Evolutionary conservation across 139 green algal species (phyloP), one percentile per base, ranked within the genome.

Genomic region (Chlorella sp.): DNA sequence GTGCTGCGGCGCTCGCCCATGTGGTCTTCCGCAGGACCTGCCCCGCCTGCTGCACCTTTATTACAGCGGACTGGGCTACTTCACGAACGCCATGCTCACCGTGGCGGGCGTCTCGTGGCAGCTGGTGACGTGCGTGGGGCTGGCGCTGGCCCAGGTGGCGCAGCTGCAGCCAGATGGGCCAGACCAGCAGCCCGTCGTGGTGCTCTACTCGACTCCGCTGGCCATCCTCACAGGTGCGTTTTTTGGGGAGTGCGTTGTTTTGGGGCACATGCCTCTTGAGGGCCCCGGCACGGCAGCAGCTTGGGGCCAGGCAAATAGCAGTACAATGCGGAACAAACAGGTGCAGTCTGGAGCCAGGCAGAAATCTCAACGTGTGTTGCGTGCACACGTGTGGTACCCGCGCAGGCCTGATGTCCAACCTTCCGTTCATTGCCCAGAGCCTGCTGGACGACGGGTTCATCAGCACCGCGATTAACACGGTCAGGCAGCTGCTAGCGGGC

Each of bases 41-140:
- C 91, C 93, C 78, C 85, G 90, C 55, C 79, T 93, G 35, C 55
- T 95, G 34, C 87, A 91, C 61, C 86, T 91, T 62, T 95, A 92
- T 80, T 78, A 83, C 77, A 70, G 71, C 55, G 78, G 81, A 29
- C 74, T 76, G 60, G 87, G 86, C 63, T 90, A 92, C 78, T 92
- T 89, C 74, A 81, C 91, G 66, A 90, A 87, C 77, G 86, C 77
- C 49, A 75, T 73, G 33, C 69, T 92, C 36, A 86, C 88, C 24
- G 85, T 91, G 70, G 77, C 88, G 30, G 83, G 85, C 32, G 83
- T 91, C 32, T 67, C 62, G 0, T 23, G 71, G 1, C 20, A 66
- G 17, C 31, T 77, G 72, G 10, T 55, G 10, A 55, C 42, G 42
- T 55, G 42, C 42, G 17, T 17, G 17, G 42, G 10, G 10, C 42